phyloP scores from a whole-genome alignment of 345 rosid genomes.

The Syzygium grande region DNA sequence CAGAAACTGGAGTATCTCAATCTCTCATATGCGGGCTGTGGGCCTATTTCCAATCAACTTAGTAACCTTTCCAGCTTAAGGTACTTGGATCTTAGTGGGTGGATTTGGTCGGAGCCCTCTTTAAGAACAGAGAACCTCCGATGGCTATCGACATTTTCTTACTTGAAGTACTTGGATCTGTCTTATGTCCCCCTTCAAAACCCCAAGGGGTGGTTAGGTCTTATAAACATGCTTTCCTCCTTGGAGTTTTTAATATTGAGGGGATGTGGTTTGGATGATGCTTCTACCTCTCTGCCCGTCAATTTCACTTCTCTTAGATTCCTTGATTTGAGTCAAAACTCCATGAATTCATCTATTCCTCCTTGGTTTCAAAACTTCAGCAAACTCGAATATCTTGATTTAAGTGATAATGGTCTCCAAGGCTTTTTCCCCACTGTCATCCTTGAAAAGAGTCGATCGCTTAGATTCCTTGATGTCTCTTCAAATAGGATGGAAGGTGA shows the following conservation, averaged over 20 bases:
- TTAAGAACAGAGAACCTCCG: no score
- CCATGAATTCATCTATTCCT: not conserved
- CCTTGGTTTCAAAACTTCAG: not conserved
- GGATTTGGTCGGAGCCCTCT: no score
- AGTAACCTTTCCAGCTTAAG: not conserved
- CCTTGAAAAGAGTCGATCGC: not conserved
- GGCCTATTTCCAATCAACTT: not conserved
- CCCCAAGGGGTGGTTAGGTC: not conserved
- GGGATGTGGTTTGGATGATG: not conserved
- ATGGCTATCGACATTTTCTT: no score
- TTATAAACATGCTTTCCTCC: not conserved
- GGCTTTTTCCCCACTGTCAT: not conserved
- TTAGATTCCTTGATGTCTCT: not conserved
- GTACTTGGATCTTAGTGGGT: not conserved
- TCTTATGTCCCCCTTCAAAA: no score
- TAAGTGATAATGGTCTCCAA: not conserved
- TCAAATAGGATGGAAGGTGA: not conserved
- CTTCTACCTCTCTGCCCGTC: not conserved
- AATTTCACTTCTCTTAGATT: not conserved
- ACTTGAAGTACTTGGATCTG: no score
- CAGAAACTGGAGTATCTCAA: not conserved
- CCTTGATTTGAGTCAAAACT: not conserved
- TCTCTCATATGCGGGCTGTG: not conserved
- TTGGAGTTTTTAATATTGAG: not conserved
- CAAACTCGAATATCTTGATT: not conserved